Evolutionary conservation across 176 grass and related monocot species (phyloP).

Genomic region (Paspalum vaginatum): DNA sequence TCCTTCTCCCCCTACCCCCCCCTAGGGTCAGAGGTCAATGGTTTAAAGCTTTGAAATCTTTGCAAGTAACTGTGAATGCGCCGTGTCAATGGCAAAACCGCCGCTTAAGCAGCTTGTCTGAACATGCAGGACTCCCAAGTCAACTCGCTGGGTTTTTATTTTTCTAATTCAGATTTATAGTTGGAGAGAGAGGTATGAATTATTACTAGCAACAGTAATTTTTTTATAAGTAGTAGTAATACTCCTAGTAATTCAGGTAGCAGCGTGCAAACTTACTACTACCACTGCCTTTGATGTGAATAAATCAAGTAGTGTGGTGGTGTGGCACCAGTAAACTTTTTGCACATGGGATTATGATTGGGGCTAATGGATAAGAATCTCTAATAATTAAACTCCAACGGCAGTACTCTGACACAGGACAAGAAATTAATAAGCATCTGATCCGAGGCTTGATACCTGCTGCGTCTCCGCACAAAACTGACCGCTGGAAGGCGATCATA

Average conservation of each 20-base stretch:
- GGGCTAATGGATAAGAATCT: conserved; percentile 51
- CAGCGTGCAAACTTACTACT: neutral
- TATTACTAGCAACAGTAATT: neutral
- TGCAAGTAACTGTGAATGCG: neutral
- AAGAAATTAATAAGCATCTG: conserved; percentile 40
- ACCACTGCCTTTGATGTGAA: neutral
- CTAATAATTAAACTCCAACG: conserved; percentile 41
- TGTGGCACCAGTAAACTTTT: conserved; percentile 43
- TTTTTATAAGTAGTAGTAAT: too few species aligned
- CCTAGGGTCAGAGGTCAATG: conserved; percentile 12
- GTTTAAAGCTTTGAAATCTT: conserved; percentile 13
- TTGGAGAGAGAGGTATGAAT: neutral
- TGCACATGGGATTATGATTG: conserved; percentile 56
- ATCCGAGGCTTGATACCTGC: conserved; percentile 34
- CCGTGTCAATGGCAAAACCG: neutral
- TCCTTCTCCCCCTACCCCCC: neutral
- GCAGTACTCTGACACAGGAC: conserved; percentile 38
- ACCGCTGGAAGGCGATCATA: conserved; percentile 25
- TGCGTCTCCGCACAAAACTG: conserved; percentile 9
- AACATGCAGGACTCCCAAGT: neutral
- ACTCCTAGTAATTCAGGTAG: too few species aligned
- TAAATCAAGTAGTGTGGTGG: neutral
- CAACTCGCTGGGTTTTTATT: neutral
- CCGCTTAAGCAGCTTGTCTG: neutral
- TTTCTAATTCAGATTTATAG: neutral